Base-by-base conservation (phyloP, 805 yeast genomes). In the Kodamaea kaohsiungensis region DNA sequence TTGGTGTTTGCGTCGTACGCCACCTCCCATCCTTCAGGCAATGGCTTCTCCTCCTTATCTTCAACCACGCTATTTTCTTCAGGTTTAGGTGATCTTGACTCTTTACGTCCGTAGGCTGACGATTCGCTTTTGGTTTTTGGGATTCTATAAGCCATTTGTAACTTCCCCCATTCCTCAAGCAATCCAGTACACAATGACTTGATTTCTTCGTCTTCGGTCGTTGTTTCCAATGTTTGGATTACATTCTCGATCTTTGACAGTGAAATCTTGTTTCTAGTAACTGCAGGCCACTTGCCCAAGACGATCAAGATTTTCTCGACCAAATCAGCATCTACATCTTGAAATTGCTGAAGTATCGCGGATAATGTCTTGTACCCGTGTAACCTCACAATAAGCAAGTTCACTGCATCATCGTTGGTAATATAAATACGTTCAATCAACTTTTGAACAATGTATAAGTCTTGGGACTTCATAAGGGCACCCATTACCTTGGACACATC, bases 331-430 rank as follows among this genome's bases (percentile, higher is more conserved):
- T 56, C 49, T 33, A 37, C 47, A 12, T 60, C 61, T 46, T 65
- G 43, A 49, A 59, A 60, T 9, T 71, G 73, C 56, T 78, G 76
- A 51, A 91, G 65, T 4, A 89, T 71, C 12, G 85, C 80, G 13
- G 88, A 82, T 51, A 92, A 75, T 16, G 95, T 85, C 64, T 86
- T 86, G 69, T 91, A 89, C 10, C 98, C 99, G 67, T 92, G 99
- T 64, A 91, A 78, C 56, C 86, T 81, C 62, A 90, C 83, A 43
- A 92, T 83, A 33, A 81, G 78, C 12, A 78, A 69, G 52, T 88
- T 82, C 27, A 88, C 73, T 4, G 69, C 67, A 1, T 75, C 72
- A 43, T 81, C 85, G 15, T 76, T 70, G 3, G 89, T 78, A 38
- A 82, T 66, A 54, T 79, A 76, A 27, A 89, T 79, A 58, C 98